Evolutionary conservation across 306 rosid species (phyloP), one percentile per base, ranked within the genome.

Genomic region (Senna siamea): DNA sequence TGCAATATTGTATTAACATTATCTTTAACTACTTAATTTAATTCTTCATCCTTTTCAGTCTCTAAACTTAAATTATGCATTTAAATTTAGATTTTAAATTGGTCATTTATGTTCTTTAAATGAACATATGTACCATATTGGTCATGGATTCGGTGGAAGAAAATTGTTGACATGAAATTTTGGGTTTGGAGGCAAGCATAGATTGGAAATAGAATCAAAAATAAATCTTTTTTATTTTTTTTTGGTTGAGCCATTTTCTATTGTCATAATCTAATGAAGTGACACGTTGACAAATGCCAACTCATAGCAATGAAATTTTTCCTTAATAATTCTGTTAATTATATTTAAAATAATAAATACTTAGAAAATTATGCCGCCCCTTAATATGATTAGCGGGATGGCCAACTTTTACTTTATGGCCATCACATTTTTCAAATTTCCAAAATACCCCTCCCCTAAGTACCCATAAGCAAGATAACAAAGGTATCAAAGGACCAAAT

Each of bases 281-380:
- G 51, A 73, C 26, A 54, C 44, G 46, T 41, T 53, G 54, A 41
- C 61, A 60, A 41, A 59, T 5, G 14, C 48, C 48, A 74, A 18
- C 17, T 14, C 59, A 69, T 9, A 14, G 44, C 28, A 43, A 69
- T 30, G 28, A 43, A 70, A 41, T 59, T 74, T 8, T 52, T 9
- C 57, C 22, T 7, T 32, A 46, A 70, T 12, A 34, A 66, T 69
- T 46, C 37, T 18, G 53, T 43, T 54, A 40, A 76, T 60, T 52
- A 76, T 76, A 76, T 67, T 37, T 32, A 70, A 47, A 37, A 5
- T 20, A 74, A 43, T 40, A 38, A 30, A 59, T 56, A 5, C 54
- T 35, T 65, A 71, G 34, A 73, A 17, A 61, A 75, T 40, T 70
- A 64, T 76, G 71, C 85, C 80, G 83, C 28, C 81, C 83, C 66